Evolutionary conservation across 148 eudicot species (phyloP).

Genomic region (Agrostemma githago): DNA sequence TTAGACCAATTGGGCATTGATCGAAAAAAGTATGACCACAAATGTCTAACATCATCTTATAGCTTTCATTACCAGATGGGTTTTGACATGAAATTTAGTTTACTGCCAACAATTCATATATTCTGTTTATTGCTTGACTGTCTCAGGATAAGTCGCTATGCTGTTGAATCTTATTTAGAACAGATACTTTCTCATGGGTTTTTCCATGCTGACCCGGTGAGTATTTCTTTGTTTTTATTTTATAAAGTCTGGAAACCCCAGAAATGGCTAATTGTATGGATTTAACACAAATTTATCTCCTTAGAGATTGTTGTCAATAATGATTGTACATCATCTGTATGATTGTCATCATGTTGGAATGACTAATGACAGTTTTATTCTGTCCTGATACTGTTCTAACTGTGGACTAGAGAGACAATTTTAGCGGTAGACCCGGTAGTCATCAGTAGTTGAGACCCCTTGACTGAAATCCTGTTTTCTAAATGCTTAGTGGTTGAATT

Average conservation of each 20-base stretch:
- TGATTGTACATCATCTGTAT: background rate
- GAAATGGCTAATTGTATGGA: background rate
- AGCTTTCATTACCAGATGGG: background rate
- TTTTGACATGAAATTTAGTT: background rate
- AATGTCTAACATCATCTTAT: background rate
- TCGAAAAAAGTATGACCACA: conserved; percentile 61
- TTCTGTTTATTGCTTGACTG: background rate
- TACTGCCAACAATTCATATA: background rate
- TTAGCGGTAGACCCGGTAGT: background rate
- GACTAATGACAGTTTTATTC: background rate
- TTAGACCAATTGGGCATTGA: conserved; percentile 91
- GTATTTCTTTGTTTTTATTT: conserved; percentile 25
- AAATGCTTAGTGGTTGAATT: background rate
- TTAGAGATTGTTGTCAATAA: background rate
- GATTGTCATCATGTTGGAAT: background rate
- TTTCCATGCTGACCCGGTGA: conserved; percentile 98
- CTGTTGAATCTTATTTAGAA: conserved; percentile 95
- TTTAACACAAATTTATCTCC: background rate
- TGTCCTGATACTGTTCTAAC: background rate
- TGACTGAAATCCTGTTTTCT: background rate
- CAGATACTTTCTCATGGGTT: conserved; percentile 92
- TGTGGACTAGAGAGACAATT: background rate
- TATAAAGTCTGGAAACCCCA: background rate
- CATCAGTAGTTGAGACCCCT: background rate
- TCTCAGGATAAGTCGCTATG: conserved; percentile 82